A percentile compares a stretch with the other conserved stretches of the same genome.
Evolutionary conservation across 768 basidiomycete genomes (phyloP).

Genomic region (Thelephora ganbajun): DNA sequence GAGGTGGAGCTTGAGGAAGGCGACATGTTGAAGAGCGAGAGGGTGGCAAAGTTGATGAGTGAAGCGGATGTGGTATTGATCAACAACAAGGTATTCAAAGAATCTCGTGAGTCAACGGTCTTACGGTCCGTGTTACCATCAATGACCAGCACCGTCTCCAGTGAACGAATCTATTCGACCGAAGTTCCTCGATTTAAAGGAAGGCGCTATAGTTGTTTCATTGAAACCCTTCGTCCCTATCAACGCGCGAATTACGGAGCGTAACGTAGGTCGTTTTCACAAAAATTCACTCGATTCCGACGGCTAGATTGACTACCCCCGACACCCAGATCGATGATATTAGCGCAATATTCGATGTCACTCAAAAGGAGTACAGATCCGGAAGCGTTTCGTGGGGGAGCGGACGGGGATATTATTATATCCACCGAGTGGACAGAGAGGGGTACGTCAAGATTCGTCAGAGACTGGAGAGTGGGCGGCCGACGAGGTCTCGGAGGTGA

Average conservation of each 20-base stretch:
- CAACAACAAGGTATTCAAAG: constrained; percentile 76
- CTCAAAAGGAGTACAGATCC: constrained; percentile 48
- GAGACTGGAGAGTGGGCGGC: constrained; percentile 28
- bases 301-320: neutral
- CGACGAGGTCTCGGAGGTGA: neutral
- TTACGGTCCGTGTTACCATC: neutral
- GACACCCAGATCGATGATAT: constrained; percentile 70
- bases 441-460: constrained; percentile 50
- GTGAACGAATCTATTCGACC: constrained; percentile 82
- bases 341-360: constrained; percentile 69
- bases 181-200: constrained; percentile 89
- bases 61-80: constrained; percentile 87
- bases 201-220: constrained; percentile 82
- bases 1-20: constrained; percentile 72
- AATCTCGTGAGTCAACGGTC: constrained; percentile 40
- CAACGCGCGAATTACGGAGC: constrained; percentile 67
- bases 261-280: constrained; percentile 36
- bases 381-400: constrained; percentile 78
- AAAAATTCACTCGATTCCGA: constrained; percentile 1
- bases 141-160: constrained; percentile 15
- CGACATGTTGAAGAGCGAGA: constrained; percentile 62
- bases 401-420: constrained; percentile 53
- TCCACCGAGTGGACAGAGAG: constrained; percentile 64
- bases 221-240: constrained; percentile 71
- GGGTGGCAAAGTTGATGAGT: constrained; percentile 55